A percentile compares a stretch with the other conserved stretches of the same genome.
Evolutionary conservation across 2,329 filamentous ascomycete species (phyloP).

Genomic region (Phaeomoniella chlamydospora): DNA sequence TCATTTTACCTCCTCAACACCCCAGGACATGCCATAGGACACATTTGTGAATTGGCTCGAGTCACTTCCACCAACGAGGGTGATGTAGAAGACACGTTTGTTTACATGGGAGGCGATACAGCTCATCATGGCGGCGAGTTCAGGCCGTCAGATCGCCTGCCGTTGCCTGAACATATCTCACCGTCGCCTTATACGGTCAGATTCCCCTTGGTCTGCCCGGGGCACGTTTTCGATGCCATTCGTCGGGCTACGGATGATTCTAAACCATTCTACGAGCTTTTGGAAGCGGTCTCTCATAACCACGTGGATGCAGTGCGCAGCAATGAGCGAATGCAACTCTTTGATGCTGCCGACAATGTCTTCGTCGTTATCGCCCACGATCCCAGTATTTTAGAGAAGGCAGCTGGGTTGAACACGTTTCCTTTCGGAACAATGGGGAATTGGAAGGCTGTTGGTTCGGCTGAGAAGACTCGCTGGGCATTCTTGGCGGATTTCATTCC

Average conservation of each 20-base stretch:
- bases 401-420: constrained; percentile 9
- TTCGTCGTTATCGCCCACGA: constrained; percentile 17
- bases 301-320: constrained; percentile 9
- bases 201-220: constrained; percentile 13
- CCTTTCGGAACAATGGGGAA: constrained; percentile 5
- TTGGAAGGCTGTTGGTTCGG: constrained; percentile 16
- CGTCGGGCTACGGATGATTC: constrained; percentile 8
- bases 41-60: constrained; percentile 11
- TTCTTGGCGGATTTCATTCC: too few species aligned
- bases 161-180: constrained; percentile 12
- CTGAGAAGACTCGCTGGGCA: constrained; percentile 6
- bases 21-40: constrained; percentile 13
- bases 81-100: constrained; percentile 5
- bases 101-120: constrained; percentile 7
- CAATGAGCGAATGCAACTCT: constrained; percentile 10
- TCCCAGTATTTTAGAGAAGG: constrained; percentile 9
- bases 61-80: constrained; percentile 7
- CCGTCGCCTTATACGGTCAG: constrained; percentile 3
- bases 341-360: constrained; percentile 14
- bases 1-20: constrained; percentile 39
- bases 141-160: constrained; percentile 14
- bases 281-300: constrained; percentile 8
- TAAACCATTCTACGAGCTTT: constrained; percentile 7
- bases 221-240: constrained; percentile 8
- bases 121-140: constrained; percentile 10